Percentiles rank a stretch among this genome's conserved stretches.
These are phyloP conservation scores for Abortiporus biennis DNA, from an alignment of 1,284 basidiomycete species.

Conservation along the genomic window DNA sequence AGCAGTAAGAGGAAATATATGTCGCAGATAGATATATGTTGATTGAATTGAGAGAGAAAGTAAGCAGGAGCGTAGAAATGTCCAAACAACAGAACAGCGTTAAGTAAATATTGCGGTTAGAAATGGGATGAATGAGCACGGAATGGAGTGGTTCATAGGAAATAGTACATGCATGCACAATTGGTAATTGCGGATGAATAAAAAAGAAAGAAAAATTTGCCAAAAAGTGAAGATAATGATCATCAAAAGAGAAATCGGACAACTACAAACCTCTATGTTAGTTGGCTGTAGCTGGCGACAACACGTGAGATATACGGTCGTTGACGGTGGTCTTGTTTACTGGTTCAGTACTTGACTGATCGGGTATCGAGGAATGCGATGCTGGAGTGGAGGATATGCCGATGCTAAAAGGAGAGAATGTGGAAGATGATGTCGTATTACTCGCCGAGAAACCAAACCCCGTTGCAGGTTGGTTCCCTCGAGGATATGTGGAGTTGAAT, in stretches of 20 bases:
- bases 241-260: conserved; percentile 19
- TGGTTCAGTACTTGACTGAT: conserved; percentile 42
- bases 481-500: neutral
- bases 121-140: neutral
- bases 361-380: conserved; percentile 58
- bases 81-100: conserved; percentile 1
- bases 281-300: conserved; percentile 20
- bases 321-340: conserved; percentile 23
- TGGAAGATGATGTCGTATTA: conserved; percentile 19
- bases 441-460: neutral
- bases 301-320: conserved; percentile 42
- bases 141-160: conserved; percentile 13
- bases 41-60: conserved; percentile 10
- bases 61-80: conserved; percentile 6
- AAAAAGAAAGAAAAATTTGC: neutral
- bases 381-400: conserved; percentile 22
- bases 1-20: conserved; percentile 10
- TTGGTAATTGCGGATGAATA: neutral
- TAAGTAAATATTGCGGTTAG: neutral
- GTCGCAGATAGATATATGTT: conserved; percentile 13
- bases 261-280: conserved; percentile 52
- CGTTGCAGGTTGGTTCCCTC: too few relatives aligned
- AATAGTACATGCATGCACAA: conserved; percentile 15
- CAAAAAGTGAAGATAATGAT: conserved; percentile 5
- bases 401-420: conserved; percentile 63